phyloP scores from a whole-genome alignment of 495 filamentous ascomycete species.

The Elasticomyces elasticus region DNA sequence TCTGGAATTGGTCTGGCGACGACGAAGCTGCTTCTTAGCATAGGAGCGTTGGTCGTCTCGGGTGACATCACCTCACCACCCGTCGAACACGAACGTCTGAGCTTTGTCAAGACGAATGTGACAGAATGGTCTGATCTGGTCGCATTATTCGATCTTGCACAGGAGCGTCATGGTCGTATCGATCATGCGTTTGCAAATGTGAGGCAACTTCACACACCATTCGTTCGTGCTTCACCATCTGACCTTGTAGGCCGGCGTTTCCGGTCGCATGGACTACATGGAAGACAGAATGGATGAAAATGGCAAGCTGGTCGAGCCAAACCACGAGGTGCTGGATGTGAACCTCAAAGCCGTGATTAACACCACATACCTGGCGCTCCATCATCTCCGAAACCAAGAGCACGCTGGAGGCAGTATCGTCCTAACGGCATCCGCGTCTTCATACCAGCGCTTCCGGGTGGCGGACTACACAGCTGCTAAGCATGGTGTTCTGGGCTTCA shows the following conservation, averaged over 20 bases:
- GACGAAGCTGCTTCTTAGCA: constrained; percentile 4
- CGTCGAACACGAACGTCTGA: constrained; percentile 5
- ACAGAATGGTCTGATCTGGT: constrained; percentile 21
- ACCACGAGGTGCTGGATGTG: constrained; percentile 23
- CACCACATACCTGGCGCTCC: constrained; percentile 25
- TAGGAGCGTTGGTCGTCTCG: constrained; percentile 6
- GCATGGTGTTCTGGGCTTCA: constrained; percentile 24
- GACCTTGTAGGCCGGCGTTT: constrained; percentile 22
- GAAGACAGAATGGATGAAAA: constrained; percentile 17
- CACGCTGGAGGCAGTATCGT: constrained; percentile 23
- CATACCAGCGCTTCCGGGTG: constrained; percentile 19
- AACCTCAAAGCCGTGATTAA: constrained; percentile 28
- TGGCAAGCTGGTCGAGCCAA: constrained; percentile 22
- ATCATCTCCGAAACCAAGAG: constrained; percentile 23
- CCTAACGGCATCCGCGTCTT: constrained; percentile 23
- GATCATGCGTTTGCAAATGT: constrained; percentile 31
- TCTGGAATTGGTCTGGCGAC: constrained; percentile 17
- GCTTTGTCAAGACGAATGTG: constrained; percentile 26
- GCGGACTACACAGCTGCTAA: constrained; percentile 25
- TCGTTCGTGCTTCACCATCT: neutral
- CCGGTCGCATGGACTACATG: constrained; percentile 26
- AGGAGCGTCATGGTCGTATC: constrained; percentile 21
- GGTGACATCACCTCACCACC: constrained; percentile 12
- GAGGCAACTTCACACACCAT: neutral
- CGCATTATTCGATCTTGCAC: constrained; percentile 22